These are phyloP conservation scores for Nissolia schottii DNA, from an alignment of 306 rosid genomes.

Conservation along the genomic window DNA sequence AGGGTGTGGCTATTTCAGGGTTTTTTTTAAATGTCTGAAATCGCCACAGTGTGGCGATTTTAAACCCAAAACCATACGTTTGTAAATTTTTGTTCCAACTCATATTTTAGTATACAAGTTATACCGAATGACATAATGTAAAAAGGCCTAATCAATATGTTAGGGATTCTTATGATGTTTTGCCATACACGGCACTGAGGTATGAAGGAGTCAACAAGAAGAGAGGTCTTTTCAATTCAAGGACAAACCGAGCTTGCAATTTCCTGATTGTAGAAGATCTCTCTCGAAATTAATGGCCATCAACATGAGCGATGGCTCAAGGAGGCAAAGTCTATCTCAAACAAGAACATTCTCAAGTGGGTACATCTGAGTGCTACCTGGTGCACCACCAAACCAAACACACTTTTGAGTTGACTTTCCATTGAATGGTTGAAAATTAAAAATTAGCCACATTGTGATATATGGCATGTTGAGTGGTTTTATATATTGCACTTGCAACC, in stretches of 20 bases:
- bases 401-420: not conserved
- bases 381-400: not conserved
- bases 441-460: not conserved
- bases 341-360: not conserved
- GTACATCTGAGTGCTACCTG: not conserved
- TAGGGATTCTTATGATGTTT: not conserved
- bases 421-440: not conserved
- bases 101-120: too few relatives aligned
- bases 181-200: not conserved
- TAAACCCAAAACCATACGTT: too few relatives aligned
- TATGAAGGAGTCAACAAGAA: not conserved
- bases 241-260: not conserved
- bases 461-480: not conserved
- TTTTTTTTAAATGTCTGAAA: too few relatives aligned
- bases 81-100: too few relatives aligned
- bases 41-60: too few relatives aligned
- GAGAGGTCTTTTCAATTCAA: not conserved
- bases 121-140: too few relatives aligned
- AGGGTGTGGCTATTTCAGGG: too few relatives aligned
- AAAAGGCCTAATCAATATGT: not conserved
- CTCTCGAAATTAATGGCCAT: not conserved
- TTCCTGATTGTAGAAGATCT: not conserved
- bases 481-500: not conserved
- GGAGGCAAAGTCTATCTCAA: not conserved
- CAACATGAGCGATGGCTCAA: not conserved